Evolutionary conservation across 176 grass and related monocot species (phyloP), one percentile per base, ranked within the genome.

Genomic region (Otatea glauca): DNA sequence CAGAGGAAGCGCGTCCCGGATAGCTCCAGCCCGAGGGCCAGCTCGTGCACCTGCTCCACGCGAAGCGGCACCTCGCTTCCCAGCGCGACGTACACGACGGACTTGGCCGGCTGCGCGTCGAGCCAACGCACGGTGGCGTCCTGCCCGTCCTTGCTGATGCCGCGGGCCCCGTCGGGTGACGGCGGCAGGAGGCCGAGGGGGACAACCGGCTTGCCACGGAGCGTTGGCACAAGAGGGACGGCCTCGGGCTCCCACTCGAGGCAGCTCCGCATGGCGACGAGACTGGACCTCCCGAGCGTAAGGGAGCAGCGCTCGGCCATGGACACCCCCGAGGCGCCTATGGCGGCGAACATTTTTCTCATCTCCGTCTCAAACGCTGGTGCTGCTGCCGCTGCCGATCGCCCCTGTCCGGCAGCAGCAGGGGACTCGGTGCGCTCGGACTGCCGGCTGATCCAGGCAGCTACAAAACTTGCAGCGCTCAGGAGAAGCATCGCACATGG

Each of bases 151-250:
- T 37, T 58, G 42, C 51, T 4, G 45, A 14, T 32, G 13, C 14
- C 6, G 16, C 68, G 76, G n/a, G 62, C 1, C 9, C 39, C 34
- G 3, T 64, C 55, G 0, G 35, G 81, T 0, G 65, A 88, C 0
- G 80, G 82, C 56, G 86, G 74, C 43, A 94, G 81, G n/a, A 92
- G 75, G 70, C 88, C 92, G 43, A 90, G 65, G 0, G 92, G 67
- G 3, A 87, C 18, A 0, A 84, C 39, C 42, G 79, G 78, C 47
- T 82, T 90, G 12, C 84, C 66, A 41, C n/a, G 41, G 37, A 85
- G 70, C 23, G 70, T 59, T 6, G 27, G 0, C n/a, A 85, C 5
- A 38, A 68, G 65, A 5, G 77, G 13, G 2, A 92, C 0, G 79
- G 63, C 74, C 7, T 82, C 69, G 1, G 70, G 50, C 38, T 97